Evolutionary conservation across 306 rosid genomes (phyloP), one percentile per base, ranked within the genome.

Genomic region (Luffa acutangula): DNA sequence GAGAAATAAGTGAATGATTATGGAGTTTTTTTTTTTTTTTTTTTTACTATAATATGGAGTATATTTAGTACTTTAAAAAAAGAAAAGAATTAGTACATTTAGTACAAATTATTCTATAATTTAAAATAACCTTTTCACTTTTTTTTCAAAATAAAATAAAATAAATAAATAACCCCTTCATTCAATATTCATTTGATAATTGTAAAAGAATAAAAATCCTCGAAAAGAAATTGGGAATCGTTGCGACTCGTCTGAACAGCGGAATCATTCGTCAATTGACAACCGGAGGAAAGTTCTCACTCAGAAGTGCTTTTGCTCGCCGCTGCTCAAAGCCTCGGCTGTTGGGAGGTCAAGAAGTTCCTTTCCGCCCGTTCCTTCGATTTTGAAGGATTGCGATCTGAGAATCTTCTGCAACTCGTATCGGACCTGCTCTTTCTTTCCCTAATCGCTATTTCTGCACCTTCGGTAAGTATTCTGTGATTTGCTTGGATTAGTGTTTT

Each of bases 321-420:
- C 77, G 77, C 57, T 25, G 21, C 72, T 65, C 72, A 36, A 6
- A 36, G 2, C 49, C 13, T 20, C 75, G 14, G 17, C 49, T 51
- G 8, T 18, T 52, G 64, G 46, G 59, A 17, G 49, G 49, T 52
- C 59, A 34, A 75, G 17, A 53, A 75, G 3, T 56, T 75, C 21
- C 56, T 34, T 52, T 75, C 63, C 64, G 9, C 34, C 15, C 9
- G 1, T 14, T 34, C 49, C 37, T 75, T 75, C 48, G 5, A 15
- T 52, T 52, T 5, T 20, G 48, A 75, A 75, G 64, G 48, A 17
- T 53, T 75, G 8, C 78, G 78, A 75, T 75, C 78, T 75, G 48
- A 36, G 48, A 15, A 34, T 52, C 78, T 53, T 51, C 21, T 8
- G 41, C 21, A 4, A 4, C 58, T 48, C 20, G 41, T 5, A 46